Percentiles rank a stretch among this genome's conserved stretches.
These are phyloP conservation scores for Botrytis tulipae DNA, from an alignment of 2,329 filamentous ascomycete genomes.

Conservation along the genomic window DNA sequence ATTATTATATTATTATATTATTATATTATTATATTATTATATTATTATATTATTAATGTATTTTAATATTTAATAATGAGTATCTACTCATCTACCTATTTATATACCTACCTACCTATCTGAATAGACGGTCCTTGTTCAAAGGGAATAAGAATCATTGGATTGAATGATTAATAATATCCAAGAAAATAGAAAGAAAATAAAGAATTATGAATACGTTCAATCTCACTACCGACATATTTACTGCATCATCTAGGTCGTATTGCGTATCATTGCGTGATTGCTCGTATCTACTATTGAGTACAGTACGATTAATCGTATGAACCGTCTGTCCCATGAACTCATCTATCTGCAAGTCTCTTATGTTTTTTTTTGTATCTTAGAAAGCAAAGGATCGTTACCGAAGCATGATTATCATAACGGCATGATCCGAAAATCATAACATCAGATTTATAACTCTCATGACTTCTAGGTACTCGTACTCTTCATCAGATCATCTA, in stretches of 20 bases:
- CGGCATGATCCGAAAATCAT: neutral
- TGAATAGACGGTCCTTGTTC: neutral
- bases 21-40: neutral
- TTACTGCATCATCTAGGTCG: neutral
- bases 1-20: too few relatives aligned
- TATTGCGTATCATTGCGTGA: neutral
- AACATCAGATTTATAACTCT: neutral
- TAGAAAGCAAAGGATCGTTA: neutral
- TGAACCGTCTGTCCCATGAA: neutral
- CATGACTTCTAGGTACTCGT: neutral
- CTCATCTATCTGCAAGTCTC: neutral
- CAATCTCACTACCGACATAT: neutral
- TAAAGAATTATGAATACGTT: neutral
- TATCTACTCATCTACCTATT: too few relatives aligned
- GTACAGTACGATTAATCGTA: conserved; percentile 13
- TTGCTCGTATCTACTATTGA: neutral
- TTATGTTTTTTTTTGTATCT: neutral
- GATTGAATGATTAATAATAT: neutral
- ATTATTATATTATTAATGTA: too few relatives aligned
- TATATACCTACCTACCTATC: neutral
- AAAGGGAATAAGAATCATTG: neutral
- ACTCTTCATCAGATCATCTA: neutral
- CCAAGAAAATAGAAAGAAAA: too few relatives aligned
- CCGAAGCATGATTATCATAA: neutral
- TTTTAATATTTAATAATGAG: too few relatives aligned